A percentile compares a stretch with the other conserved stretches of the same genome.
Conservation (phyloP, 179 eudicot species). For the Nepenthes alata region DNA sequence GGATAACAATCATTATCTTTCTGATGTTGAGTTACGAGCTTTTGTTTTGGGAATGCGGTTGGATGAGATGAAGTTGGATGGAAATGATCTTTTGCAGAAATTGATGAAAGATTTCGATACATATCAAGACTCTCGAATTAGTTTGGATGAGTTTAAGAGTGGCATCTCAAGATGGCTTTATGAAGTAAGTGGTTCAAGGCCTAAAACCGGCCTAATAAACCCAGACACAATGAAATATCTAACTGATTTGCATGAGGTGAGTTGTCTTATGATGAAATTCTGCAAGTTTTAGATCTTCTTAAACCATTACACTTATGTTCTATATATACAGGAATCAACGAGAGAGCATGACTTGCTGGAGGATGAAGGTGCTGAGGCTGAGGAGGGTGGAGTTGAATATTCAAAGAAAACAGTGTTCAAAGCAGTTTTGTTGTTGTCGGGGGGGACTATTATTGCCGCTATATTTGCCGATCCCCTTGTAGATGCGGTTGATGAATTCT, state of each 20-base stretch:
- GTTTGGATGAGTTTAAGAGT: conserved; percentile 33
- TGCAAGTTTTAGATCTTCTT: neutral
- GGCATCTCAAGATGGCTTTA: conserved; percentile 46
- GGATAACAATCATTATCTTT: conserved; percentile 24
- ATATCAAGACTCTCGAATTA: conserved; percentile 27
- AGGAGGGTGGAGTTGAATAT: conserved; percentile 30
- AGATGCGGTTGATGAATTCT: conserved; percentile 76
- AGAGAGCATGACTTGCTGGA: conserved; percentile 28
- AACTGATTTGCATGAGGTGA: conserved; percentile 39
- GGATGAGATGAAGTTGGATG: conserved; percentile 23
- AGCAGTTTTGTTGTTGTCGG: conserved; percentile 43
- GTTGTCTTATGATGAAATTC: neutral
- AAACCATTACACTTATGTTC: neutral
- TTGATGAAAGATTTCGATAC: conserved; percentile 49
- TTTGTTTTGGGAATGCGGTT: conserved; percentile 26
- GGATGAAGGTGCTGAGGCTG: conserved; percentile 23
- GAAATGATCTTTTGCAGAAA: conserved; percentile 23
- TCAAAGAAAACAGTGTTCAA: conserved; percentile 29
- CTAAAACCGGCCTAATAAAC: conserved; percentile 9
- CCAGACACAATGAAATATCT: conserved; percentile 34
- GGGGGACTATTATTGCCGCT: conserved; percentile 69
- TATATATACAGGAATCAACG: conserved; percentile 20
- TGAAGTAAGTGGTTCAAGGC: neutral
- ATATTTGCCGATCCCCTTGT: conserved; percentile 93
- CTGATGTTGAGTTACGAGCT: conserved; percentile 38